These are phyloP conservation scores for Sphagnum magellanicum DNA, from an alignment of 228 moss, liverwort and hornwort genomes.

Conservation along the genomic window DNA sequence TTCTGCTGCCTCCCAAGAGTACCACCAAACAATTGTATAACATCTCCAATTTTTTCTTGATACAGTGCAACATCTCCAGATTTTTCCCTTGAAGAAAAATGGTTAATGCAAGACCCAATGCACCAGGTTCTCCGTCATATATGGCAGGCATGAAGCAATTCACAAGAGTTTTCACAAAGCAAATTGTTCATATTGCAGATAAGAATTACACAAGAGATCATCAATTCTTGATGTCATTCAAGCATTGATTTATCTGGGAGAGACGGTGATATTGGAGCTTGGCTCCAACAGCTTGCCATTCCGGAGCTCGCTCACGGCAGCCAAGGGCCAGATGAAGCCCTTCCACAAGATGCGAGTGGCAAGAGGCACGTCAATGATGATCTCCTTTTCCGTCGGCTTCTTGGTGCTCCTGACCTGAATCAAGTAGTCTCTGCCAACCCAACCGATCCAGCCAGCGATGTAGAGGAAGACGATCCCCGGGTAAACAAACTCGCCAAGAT, in stretches of 20 bases:
- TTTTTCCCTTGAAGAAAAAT: too few relatives aligned
- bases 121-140: too few relatives aligned
- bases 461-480: slow-evolving; percentile 88
- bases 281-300: slow-evolving; percentile 65
- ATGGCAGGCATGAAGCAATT: too few relatives aligned
- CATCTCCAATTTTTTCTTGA: too few relatives aligned
- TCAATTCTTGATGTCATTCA: neutral
- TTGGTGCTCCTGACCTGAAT: slow-evolving; percentile 24
- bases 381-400: slow-evolving; percentile 95
- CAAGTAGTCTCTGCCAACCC: slow-evolving; percentile 79
- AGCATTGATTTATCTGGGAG: slow-evolving; percentile 63
- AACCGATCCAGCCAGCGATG: slow-evolving; percentile 94
- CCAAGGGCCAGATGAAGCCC: slow-evolving; percentile 81
- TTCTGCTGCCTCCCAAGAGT: too few relatives aligned
- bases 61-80: too few relatives aligned
- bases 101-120: too few relatives aligned
- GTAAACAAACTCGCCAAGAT: slow-evolving; percentile 93
- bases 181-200: too few relatives aligned
- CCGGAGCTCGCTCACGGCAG: slow-evolving; percentile 64
- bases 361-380: slow-evolving; percentile 89
- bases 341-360: slow-evolving; percentile 50
- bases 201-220: neutral
- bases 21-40: too few relatives aligned
- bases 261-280: slow-evolving; percentile 67
- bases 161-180: too few relatives aligned